Conservation (phyloP, 345 rosid species). For the Sonneratia alba region DNA sequence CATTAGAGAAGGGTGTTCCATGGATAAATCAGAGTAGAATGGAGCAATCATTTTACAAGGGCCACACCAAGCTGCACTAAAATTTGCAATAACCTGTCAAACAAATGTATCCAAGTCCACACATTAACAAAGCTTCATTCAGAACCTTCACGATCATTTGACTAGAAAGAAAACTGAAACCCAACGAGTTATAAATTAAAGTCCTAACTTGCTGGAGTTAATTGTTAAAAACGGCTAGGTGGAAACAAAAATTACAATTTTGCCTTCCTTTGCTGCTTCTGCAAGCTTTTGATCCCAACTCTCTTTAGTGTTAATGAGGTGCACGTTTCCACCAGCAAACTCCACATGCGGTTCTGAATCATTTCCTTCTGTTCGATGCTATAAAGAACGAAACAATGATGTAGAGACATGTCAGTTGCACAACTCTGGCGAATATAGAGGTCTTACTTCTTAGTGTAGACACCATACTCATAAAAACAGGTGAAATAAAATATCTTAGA, state of each 20-base stretch:
- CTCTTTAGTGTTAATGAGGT: slow-evolving; percentile 47
- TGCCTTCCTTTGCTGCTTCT: slow-evolving; percentile 60
- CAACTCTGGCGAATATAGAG: background rate
- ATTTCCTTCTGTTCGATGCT: slow-evolving; percentile 23
- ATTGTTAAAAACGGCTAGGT: background rate
- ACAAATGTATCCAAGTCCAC: background rate
- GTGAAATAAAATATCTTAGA: background rate
- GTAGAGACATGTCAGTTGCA: background rate
- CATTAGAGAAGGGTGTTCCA: slow-evolving; percentile 56
- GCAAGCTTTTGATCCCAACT: slow-evolving; percentile 63
- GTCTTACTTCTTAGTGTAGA: background rate
- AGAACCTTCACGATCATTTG: background rate
- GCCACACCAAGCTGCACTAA: slow-evolving; percentile 88
- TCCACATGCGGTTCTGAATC: slow-evolving; percentile 38
- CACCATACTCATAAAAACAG: background rate
- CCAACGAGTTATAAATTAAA: background rate
- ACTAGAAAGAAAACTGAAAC: background rate
- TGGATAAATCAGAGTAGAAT: slow-evolving; percentile 52
- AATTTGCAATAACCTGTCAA: slow-evolving; percentile 65
- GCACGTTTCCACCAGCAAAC: slow-evolving; percentile 52
- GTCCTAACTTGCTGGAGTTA: background rate
- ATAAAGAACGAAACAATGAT: background rate
- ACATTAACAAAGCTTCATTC: background rate
- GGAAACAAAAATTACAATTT: slow-evolving; percentile 33
- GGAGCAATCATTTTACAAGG: slow-evolving; percentile 74